Conservation (phyloP, 1,284 basidiomycete species). For the Ustilago crameri region DNA sequence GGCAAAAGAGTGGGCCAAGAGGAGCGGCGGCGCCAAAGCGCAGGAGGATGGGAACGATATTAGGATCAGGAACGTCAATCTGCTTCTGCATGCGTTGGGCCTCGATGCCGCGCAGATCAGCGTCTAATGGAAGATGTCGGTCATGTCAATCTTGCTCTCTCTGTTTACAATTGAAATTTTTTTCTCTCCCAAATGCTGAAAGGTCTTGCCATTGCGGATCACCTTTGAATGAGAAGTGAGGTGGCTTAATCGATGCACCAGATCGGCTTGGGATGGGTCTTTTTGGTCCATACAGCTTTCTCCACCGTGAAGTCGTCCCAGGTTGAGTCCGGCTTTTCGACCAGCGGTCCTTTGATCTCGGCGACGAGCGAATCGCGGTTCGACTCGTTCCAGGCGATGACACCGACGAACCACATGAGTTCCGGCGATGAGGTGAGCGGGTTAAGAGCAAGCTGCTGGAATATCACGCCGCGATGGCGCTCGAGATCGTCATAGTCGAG, state of each 20-base stretch:
- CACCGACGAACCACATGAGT: slow-evolving; percentile 2
- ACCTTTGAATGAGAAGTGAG: no score
- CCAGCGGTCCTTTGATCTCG: no score
- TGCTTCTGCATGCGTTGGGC: slow-evolving; percentile 65
- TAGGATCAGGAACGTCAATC: slow-evolving; percentile 64
- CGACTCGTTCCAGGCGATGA: neutral
- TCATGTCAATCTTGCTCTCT: no score
- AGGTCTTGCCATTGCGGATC: no score
- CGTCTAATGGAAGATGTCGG: slow-evolving; percentile 40
- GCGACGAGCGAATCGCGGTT: no score
- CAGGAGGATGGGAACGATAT: slow-evolving; percentile 38
- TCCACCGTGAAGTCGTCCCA: no score
- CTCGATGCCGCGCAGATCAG: slow-evolving; percentile 66
- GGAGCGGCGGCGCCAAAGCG: slow-evolving; percentile 29
- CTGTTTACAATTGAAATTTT: no score
- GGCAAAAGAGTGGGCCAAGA: slow-evolving; percentile 71
- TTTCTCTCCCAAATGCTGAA: no score
- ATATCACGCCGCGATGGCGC: neutral
- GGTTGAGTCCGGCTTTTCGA: no score
- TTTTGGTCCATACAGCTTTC: no score
- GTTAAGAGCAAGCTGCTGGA: slow-evolving; percentile 4
- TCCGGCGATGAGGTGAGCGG: neutral
- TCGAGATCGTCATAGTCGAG: neutral
- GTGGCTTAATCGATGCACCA: neutral
- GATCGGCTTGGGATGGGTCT: no score